Evolutionary conservation across 1,284 basidiomycete genomes (phyloP), one percentile per base, ranked within the genome.

Genomic region (Laetiporus sulphureus): DNA sequence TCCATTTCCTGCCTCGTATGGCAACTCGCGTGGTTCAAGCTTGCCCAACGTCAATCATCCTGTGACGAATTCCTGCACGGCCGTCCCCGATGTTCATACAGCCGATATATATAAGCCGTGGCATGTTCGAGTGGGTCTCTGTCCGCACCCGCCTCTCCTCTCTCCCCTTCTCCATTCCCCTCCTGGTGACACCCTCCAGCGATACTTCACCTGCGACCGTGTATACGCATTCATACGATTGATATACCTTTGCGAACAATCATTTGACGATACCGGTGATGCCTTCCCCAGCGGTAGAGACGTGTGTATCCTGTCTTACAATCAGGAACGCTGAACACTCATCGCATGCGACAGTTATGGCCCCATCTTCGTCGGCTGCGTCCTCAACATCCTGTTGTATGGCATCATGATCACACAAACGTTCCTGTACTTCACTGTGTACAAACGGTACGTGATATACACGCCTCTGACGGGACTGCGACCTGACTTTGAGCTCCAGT

Each of bases 351-450:
- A 6, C 13, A 68, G 67, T 20, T 58, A 65, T 45, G 67, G 67
- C 30, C 66, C 67, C 15, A 64, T 68, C 48, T 62, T 69, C 46
- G 50, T 64, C 44, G 67, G 67, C 24, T 60, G 68, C 42, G 53
- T 64, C 35, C 51, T 69, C 52, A 65, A 68, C 53, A 54, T 64
- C 49, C 50, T 68, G 32, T 52, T 68, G 36, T 69, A 68, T 45
- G 66, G 66, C 25, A 63, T 63, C 33, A 58, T 65, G 52, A 61
- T 68, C 43, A 64, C 67, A 7, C 67, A 69, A 46, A 65, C 64
- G 18, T 65, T 66, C 49, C 51, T 67, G 45, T 69, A 67, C 46
- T 64, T 65, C 47, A 62, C 60, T 5, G 59, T 58, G 15, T 68
- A 65, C 46, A 67, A 65, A 47, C 57, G 56, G 67, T 67, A 36